These are phyloP conservation scores for Chlamydomonas eustigma DNA, from an alignment of 139 green algal species.

Conservation along the genomic window DNA sequence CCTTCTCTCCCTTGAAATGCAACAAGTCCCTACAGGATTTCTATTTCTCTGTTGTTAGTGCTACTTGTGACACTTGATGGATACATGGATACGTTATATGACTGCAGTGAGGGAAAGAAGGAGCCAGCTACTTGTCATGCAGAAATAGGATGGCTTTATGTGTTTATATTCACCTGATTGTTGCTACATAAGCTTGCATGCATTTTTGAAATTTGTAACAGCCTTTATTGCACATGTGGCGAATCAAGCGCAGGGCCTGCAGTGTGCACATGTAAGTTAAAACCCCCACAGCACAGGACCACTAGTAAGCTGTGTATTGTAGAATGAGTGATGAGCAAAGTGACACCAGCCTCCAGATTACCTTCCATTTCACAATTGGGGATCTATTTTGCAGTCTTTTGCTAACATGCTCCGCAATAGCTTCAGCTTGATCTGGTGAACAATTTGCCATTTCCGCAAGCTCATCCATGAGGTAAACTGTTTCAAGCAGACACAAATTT, in stretches of 20 bases:
- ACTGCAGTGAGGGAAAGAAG: no score
- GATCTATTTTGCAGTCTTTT: slow-evolving; percentile 51
- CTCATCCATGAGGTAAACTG: slow-evolving; percentile 83
- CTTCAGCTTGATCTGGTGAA: slow-evolving; percentile 32
- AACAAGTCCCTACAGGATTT: not conserved
- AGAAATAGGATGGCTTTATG: not conserved
- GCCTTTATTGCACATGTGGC: slow-evolving; percentile 61
- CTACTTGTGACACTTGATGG: no score
- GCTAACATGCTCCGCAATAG: slow-evolving; percentile 48
- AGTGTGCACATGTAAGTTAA: not conserved
- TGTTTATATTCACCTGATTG: slow-evolving; percentile 8
- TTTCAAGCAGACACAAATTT: not conserved
- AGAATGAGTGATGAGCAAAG: not conserved
- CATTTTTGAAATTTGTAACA: slow-evolving; percentile 52
- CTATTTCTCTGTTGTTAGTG: not conserved
- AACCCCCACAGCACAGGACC: not conserved
- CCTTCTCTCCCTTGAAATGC: slow-evolving; percentile 48
- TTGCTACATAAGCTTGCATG: slow-evolving; percentile 41
- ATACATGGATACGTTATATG: no score
- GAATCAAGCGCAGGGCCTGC: slow-evolving; percentile 70
- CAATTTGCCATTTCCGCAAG: slow-evolving; percentile 43
- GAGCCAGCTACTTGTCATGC: not conserved
- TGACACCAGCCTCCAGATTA: not conserved
- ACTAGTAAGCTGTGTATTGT: not conserved
- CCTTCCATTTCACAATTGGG: slow-evolving; percentile 75